Base-by-base conservation (phyloP, 495 filamentous ascomycete genomes). In the Aspergillus diversus region DNA sequence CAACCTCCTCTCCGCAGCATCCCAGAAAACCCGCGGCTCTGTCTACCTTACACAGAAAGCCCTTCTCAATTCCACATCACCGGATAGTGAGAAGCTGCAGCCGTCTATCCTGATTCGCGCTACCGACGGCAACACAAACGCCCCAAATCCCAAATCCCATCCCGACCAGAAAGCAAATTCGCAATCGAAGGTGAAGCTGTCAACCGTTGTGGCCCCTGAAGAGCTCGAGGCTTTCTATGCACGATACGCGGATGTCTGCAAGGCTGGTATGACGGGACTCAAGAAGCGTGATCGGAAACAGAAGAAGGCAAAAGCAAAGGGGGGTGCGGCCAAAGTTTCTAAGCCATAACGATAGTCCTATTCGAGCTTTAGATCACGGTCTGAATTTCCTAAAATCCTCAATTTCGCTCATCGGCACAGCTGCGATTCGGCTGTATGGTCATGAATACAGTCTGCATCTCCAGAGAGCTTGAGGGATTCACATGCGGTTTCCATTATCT, bases 261-360 rank as follows among this genome's bases (percentile, higher is more conserved):
- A 95, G 79, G 76, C 81, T 0, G 92, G 93, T 16, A 98, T 97
- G 93, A 80, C 84, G 33, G 86, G 83, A 17, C 68, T 99, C 80
- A 98, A 97, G 90, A 97, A 96, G 79, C 80, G 94, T 58, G 93
- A 97, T 81, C 83, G 92, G 67, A 97, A 93, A 82, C 91, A 90
- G 77, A 82, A 82, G 55, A 87, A 87, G 81, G 87, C 86, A 59
- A 92, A 90, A 84, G 90, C 86, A 74, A 91, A 86, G 79, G 79
- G 71, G 5, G 73, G 67, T 52, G 73, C 75, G 57, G 86, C 85
- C 78, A 87, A 86, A 69, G 80, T 67, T 62, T 34, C 64, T 1
- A 80, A 83, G 69, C 74, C 73, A 60, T 84, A 50, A 56, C 16
- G 37, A 6, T 27, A 27, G 21, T 27, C 21, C 21, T 27, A 2